Conservation (phyloP, 129 eudicot genomes). For the Glebionis coronaria region DNA sequence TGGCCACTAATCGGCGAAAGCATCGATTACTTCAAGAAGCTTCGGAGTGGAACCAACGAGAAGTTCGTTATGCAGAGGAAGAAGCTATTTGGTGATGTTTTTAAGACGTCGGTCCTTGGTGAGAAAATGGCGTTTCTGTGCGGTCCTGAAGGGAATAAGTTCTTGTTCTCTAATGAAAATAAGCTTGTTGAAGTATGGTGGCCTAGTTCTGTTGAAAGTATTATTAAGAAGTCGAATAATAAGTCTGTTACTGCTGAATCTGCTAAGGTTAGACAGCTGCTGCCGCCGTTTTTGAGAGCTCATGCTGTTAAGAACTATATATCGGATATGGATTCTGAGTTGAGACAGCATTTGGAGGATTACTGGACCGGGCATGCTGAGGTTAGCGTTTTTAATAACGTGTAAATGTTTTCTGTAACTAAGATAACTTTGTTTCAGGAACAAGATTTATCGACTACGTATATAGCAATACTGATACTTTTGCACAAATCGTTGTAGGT, state of each 20-base stretch:
- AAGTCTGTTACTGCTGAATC: constrained; percentile 35
- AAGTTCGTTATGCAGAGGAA: constrained; percentile 34
- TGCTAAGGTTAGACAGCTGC: constrained; percentile 35
- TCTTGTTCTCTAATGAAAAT: constrained; percentile 43
- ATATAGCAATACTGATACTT: too few species aligned
- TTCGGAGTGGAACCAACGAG: constrained; percentile 39
- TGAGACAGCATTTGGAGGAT: constrained; percentile 36
- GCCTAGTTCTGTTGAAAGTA: constrained; percentile 43
- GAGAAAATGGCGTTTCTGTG: constrained; percentile 39
- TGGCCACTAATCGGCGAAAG: constrained; percentile 39
- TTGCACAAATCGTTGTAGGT: constrained; percentile 8
- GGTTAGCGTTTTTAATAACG: not conserved
- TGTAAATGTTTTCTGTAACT: not conserved
- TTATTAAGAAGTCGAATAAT: constrained; percentile 34
- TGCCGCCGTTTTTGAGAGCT: constrained; percentile 47
- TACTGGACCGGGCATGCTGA: constrained; percentile 36
- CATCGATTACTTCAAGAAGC: constrained; percentile 38
- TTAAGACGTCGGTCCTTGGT: constrained; percentile 40
- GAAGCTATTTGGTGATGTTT: constrained; percentile 30
- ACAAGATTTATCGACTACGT: too few species aligned
- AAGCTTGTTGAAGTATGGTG: constrained; percentile 50
- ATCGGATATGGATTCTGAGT: constrained; percentile 39
- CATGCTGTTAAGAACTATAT: constrained; percentile 41
- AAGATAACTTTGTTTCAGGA: too few species aligned
- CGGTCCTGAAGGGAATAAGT: constrained; percentile 50